Evolutionary conservation across 1,284 basidiomycete species (phyloP).

Genomic region (Leccinum olivaceoglutinosum): DNA sequence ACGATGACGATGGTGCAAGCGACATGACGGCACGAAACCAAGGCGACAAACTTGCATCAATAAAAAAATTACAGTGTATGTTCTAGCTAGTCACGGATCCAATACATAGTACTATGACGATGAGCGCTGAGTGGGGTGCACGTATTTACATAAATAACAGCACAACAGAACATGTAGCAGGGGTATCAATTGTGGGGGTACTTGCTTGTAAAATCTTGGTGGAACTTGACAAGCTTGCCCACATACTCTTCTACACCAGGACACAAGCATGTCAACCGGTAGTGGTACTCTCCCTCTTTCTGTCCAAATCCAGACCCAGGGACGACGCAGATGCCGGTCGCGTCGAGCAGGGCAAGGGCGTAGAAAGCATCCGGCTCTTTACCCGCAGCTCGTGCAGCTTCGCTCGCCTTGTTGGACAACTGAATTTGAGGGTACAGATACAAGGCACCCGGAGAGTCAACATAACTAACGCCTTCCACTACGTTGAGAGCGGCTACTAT

Average conservation of each 20-base stretch:
- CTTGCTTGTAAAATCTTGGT: slow-evolving; percentile 65
- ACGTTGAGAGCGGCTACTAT: slow-evolving; percentile 77
- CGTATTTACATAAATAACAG: background rate
- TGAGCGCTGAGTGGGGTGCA: background rate
- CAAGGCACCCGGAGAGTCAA: slow-evolving; percentile 84
- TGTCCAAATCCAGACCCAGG: slow-evolving; percentile 93
- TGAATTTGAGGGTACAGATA: slow-evolving; percentile 81
- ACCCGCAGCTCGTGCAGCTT: slow-evolving; percentile 65
- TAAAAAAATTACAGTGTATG: slow-evolving; percentile 2
- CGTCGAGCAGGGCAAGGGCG: slow-evolving; percentile 75
- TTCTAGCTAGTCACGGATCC: background rate
- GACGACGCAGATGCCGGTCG: slow-evolving; percentile 90
- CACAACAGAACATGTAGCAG: background rate
- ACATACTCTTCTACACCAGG: slow-evolving; percentile 90
- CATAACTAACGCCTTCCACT: slow-evolving; percentile 80
- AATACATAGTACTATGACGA: background rate
- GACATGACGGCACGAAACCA: slow-evolving; percentile 12
- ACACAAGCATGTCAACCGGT: slow-evolving; percentile 84
- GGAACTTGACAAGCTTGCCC: slow-evolving; percentile 80
- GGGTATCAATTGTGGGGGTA: slow-evolving; percentile 37
- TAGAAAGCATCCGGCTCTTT: slow-evolving; percentile 89
- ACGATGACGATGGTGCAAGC: slow-evolving; percentile 25
- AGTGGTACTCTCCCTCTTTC: slow-evolving; percentile 81
- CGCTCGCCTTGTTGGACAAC: slow-evolving; percentile 65
- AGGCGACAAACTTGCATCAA: background rate